These are phyloP conservation scores for Eremomyces bilateralis DNA, from an alignment of 495 filamentous ascomycete species.

Conservation along the genomic window DNA sequence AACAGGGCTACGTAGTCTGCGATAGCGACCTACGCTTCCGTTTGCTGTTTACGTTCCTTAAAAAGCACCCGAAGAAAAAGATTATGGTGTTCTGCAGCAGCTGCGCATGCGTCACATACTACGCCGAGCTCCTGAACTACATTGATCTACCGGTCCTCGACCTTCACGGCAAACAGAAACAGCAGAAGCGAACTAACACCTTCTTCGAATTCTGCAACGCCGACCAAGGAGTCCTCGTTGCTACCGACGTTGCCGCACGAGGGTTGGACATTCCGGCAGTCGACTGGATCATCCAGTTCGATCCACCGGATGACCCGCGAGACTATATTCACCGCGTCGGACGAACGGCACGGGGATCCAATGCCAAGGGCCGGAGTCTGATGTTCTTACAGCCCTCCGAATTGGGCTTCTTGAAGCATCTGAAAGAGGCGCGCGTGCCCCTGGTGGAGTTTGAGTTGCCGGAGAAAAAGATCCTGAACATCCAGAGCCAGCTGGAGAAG, in stretches of 20 bases:
- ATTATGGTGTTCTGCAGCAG: slow-evolving; percentile 93
- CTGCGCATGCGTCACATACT: slow-evolving; percentile 87
- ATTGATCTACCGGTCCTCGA: slow-evolving; percentile 87
- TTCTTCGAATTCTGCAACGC: slow-evolving; percentile 99
- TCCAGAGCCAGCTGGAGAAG: slow-evolving; percentile 90
- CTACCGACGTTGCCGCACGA: slow-evolving; percentile 87
- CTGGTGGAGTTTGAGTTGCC: slow-evolving; percentile 95
- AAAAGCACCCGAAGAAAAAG: slow-evolving; percentile 79
- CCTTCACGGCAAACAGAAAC: slow-evolving; percentile 84
- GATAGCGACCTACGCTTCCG: slow-evolving; percentile 86
- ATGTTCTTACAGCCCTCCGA: slow-evolving; percentile 88
- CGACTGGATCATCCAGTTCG: slow-evolving; percentile 92
- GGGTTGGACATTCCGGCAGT: slow-evolving; percentile 87
- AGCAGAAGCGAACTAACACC: slow-evolving; percentile 88
- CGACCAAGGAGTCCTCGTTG: slow-evolving; percentile 70
- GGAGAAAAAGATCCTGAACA: slow-evolving; percentile 71
- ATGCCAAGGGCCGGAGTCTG: slow-evolving; percentile 61
- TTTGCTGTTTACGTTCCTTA: slow-evolving; percentile 87
- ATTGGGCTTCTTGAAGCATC: slow-evolving; percentile 73
- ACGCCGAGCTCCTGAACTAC: slow-evolving; percentile 83
- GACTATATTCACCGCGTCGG: slow-evolving; percentile 97
- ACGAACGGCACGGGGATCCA: slow-evolving; percentile 72
- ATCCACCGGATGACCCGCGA: slow-evolving; percentile 69
- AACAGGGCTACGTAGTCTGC: slow-evolving; percentile 88
- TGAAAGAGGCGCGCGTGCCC: slow-evolving; percentile 81